Conservation (phyloP, 2,329 filamentous ascomycete genomes). For the Drechslerella dactyloides region DNA sequence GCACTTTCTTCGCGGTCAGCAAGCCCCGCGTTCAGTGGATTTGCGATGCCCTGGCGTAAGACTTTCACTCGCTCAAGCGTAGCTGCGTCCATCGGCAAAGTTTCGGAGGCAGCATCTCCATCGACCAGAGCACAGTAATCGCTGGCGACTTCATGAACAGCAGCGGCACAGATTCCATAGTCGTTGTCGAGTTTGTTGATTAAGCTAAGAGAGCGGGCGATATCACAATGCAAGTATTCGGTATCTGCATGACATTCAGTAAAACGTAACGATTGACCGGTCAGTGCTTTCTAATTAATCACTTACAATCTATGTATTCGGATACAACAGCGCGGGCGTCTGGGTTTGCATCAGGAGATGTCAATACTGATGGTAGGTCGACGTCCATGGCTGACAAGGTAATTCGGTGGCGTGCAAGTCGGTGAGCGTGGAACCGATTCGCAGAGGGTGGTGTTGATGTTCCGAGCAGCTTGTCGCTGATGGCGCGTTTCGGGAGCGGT, state of each 20-base stretch:
- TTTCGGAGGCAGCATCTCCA: conserved; percentile 55
- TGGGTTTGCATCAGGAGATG: conserved; percentile 18
- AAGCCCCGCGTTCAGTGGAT: conserved; percentile 64
- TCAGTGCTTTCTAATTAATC: no score
- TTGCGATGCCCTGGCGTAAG: conserved; percentile 68
- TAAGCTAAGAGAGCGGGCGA: conserved; percentile 69
- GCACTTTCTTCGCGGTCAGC: conserved; percentile 67
- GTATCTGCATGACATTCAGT: conserved; percentile 57
- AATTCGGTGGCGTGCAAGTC: neutral
- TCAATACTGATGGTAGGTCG: conserved; percentile 1
- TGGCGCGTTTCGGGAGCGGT: no score
- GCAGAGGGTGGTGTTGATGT: neutral
- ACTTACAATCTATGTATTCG: conserved; percentile 47
- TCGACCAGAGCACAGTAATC: conserved; percentile 65
- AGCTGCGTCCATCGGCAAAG: conserved; percentile 58
- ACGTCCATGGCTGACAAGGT: conserved; percentile 19
- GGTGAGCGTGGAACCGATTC: neutral
- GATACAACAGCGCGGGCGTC: conserved; percentile 42
- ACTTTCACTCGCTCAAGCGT: conserved; percentile 56
- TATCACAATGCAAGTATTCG: conserved; percentile 72
- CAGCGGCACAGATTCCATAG: conserved; percentile 65
- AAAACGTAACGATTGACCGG: no score
- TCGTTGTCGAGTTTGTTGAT: conserved; percentile 69
- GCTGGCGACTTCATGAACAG: conserved; percentile 66
- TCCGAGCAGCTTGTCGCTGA: no score